Evolutionary conservation across 352 stramenopile genomes (phyloP), one percentile per base, ranked within the genome.

Genomic region (Phytophthora melonis): DNA sequence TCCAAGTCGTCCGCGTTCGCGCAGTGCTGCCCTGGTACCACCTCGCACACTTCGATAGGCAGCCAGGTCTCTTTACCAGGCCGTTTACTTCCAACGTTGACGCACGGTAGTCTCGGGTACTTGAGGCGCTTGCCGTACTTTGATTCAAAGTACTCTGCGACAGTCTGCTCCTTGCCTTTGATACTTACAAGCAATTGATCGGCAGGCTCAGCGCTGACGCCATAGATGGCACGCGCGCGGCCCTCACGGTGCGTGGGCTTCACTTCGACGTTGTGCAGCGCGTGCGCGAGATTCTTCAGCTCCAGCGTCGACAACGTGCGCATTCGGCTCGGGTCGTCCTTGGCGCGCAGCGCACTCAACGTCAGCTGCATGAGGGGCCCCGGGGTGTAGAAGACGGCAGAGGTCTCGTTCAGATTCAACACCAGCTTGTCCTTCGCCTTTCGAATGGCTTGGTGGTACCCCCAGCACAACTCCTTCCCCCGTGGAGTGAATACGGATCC

Each of bases 381-480:
- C 73, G 39, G 75, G 0, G 73, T 64, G 43, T 91, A 89, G 43
- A 91, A 93, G 13, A 86, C 79, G 0, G 80, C 89, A 2, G 82
- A 74, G 0, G 83, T 82, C 66, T 84, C 78, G 41, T 91, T 83
- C 18, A 91, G 76, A 41, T 91, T 93, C 43, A 93, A 66, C 25
- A 89, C 52, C 19, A 91, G 45, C 52, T 84, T 83, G 3, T 61
- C 30, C 23, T 88, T 70, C 0, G 68, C 80, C 6, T 82, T 52
- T 14, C 78, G 81, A 19, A 93, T 81, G 0, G 73, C 80, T 74
- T 91, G 86, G 32, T 91, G 83, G 58, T 91, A 93, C 0, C 86
- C 83, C 77, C 80, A 91, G 58, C 77, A 87, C 1, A 91, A 50
- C 49, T 90, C 83, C 25, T 87, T 87, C 83, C 86, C 21, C 82